A percentile compares a stretch with the other conserved stretches of the same genome.
Conservation (phyloP, 2,329 filamentous ascomycete genomes). For the Didymella arachidicola region DNA sequence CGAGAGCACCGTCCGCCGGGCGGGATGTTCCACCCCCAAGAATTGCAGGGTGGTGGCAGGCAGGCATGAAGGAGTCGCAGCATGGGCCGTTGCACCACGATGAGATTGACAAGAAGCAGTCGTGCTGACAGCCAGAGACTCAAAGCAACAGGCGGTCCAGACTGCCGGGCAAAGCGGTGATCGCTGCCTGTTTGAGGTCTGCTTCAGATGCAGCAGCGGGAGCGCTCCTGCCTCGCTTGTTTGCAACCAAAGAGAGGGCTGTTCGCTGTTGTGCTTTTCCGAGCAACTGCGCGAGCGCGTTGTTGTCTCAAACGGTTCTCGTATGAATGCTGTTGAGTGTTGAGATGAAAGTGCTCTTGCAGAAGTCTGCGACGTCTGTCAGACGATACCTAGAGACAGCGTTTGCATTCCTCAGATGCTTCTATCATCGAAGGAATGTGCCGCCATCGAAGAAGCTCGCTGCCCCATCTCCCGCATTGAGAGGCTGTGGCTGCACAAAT, state of each 20-base stretch:
- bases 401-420: conserved; percentile 6
- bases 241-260: conserved; percentile 8
- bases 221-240: conserved; percentile 12
- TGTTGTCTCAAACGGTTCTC: conserved; percentile 13
- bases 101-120: conserved; percentile 8
- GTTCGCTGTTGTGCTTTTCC: conserved; percentile 8
- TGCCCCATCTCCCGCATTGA: neutral
- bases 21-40: conserved; percentile 15
- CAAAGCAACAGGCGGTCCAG: conserved; percentile 12
- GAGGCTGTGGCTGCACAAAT: conserved; percentile 11
- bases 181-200: conserved; percentile 27
- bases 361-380: conserved; percentile 18
- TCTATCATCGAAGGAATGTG: neutral
- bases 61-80: conserved; percentile 14
- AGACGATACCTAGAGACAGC: conserved; percentile 8
- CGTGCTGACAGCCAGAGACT: conserved; percentile 8
- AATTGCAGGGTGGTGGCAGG: conserved; percentile 24
- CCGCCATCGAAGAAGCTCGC: neutral
- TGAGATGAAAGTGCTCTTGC: conserved; percentile 23
- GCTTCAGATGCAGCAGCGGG: conserved; percentile 22
- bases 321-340: conserved; percentile 14
- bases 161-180: conserved; percentile 21
- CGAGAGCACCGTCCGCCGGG: conserved; percentile 33
- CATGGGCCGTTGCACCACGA: conserved; percentile 27
- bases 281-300: neutral